Evolutionary conservation across 1,284 basidiomycete species (phyloP), one percentile per base, ranked within the genome.

Genomic region (Fomitiporia mediterranea): DNA sequence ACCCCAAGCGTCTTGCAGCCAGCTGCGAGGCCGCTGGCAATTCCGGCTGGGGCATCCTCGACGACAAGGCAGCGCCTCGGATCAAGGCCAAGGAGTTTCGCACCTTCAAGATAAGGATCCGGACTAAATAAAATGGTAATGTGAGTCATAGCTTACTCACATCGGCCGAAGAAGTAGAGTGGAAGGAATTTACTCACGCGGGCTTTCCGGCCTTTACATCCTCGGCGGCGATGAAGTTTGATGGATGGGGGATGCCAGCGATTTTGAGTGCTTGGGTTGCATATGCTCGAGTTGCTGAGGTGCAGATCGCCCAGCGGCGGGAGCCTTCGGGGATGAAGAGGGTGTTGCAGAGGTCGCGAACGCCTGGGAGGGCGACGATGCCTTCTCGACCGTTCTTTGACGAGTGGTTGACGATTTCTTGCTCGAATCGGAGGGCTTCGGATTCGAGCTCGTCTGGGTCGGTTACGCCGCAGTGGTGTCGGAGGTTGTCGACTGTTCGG

Each of bases 21-120:
- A 8, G 91, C 89, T 0, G 84, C 81, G 30, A 81, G 75, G 7
- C 91, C 91, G 54, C 88, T 85, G 42, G 72, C 74, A 56, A 94
- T 75, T 13, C 91, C 93, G 5, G 80, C 80, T 0, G 91, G 92
- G 1, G 93, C 90, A 72, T 95, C 93, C 68, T 94, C 92, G 39
- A 94, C 78, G 8, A 94, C 91, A 52, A 94, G 74, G 27, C 86
- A 91, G 37, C 78, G 78, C 51, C 74, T 69, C 25, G 84, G 80
- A 35, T 80, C 74, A 9, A 84, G 79, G 1, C 80, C 77, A 65
- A 81, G 83, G 57, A 74, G 74, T 64, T 82, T 69, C 21, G 89
- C 88, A 11, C 86, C 89, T 30, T 85, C 74, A 51, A 90, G 72
- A 72, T 94, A 96, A 4, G 93, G 93, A 65, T 94, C 92, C 6